Base-by-base conservation (phyloP, 2,329 filamentous ascomycete genomes). In the Onygenales sp. region DNA sequence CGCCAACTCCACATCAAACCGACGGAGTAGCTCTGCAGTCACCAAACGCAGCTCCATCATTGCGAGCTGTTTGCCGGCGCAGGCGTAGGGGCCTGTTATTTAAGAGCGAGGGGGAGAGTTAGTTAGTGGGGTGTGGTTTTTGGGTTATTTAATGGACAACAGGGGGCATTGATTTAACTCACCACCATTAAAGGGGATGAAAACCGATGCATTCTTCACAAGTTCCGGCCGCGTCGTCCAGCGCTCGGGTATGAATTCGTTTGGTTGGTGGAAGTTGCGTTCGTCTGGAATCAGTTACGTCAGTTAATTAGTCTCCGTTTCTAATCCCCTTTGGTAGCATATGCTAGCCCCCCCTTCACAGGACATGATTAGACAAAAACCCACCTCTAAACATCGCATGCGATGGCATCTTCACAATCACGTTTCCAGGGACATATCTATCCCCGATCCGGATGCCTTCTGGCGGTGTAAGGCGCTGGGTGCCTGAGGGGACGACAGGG, bases 401-500 rank as follows among this genome's bases (percentile, higher is more conserved):
- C 37, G 57, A 55, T 2, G 65, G 62, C 43, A 56, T 60, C 11
- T 45, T 59, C 2, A 66, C 59, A 4, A 52, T 61, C 34, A 55
- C 62, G 14, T 59, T 50, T 6, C 59, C 59, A 4, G 58, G 54
- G 13, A 61, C 54, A 44, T 55, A 48, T n/a, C 42, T 54, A 9
- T 55, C 59, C 8, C 54, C 53, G n/a, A 62, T 50, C 13, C 37
- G 32, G 8, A 63, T 56, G 1, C 63, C 57, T 48, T 62, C 58
- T 17, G 56, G 6, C 67, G 71, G 71, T 1, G 71, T 73, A 10
- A 66, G 47, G 3, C 74, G 62, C 33, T 62, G 60, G 27, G 71
- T 44, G 0, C 65, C 69, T 6, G 63, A 64, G 1, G 70, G 68
- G 1, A 73, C 66, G 0, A 71, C 63, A 5, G 73, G 71, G 51